phyloP scores from a whole-genome alignment of 345 rosid species.

The Citrus glauca region DNA sequence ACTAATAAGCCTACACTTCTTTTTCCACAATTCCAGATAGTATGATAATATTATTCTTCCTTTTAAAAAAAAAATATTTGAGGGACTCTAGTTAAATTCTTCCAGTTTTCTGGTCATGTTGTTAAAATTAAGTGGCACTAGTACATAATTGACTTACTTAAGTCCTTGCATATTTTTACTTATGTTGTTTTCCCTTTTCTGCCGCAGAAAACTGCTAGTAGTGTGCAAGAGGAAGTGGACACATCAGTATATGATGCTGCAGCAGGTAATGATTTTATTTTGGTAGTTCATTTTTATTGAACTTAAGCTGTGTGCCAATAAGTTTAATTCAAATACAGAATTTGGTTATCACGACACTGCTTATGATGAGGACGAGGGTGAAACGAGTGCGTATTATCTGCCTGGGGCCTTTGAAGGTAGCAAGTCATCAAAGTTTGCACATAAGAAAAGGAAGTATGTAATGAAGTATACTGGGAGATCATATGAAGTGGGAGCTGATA shows the following conservation, averaged over 20 bases:
- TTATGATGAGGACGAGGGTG: conserved; percentile 88
- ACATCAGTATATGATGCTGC: conserved; percentile 63
- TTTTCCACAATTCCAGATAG: not conserved
- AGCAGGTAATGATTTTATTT: conserved; percentile 51
- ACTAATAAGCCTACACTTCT: not conserved
- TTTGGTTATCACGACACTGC: conserved; percentile 50
- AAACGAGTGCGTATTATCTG: conserved; percentile 66
- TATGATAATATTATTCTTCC: not conserved
- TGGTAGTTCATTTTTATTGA: conserved; percentile 9
- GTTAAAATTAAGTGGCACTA: not conserved
- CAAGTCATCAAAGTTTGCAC: conserved; percentile 52
- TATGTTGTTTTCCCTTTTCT: not conserved
- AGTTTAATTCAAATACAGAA: conserved; percentile 42
- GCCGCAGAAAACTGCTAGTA: conserved; percentile 64
- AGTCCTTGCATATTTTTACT: not conserved
- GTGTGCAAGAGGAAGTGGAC: conserved; percentile 85
- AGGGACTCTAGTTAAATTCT: not conserved
- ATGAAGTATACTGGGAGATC: conserved; percentile 50
- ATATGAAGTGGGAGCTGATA: conserved; percentile 60
- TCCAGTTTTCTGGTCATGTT: not conserved
- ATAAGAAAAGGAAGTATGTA: conserved; percentile 57
- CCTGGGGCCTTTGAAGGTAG: conserved; percentile 58
- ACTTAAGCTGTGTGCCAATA: conserved; percentile 15
- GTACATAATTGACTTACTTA: not conserved
- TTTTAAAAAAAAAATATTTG: not conserved